Evolutionary conservation across 176 grass and related monocot genomes (phyloP).

Genomic region (Triticum dicoccoides): DNA sequence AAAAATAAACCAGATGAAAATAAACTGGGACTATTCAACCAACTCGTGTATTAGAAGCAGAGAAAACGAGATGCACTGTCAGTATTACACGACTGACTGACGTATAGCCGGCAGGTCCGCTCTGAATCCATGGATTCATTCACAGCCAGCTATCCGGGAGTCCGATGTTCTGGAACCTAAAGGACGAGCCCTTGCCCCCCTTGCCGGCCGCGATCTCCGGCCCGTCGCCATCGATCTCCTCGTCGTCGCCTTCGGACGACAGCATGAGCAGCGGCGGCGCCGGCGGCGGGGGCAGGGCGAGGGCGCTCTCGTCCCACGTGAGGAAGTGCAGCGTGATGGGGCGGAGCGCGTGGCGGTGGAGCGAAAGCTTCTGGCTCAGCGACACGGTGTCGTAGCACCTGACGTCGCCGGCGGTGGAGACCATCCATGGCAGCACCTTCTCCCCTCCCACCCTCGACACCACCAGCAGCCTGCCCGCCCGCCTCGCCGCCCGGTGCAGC

Average conservation of each 20-base stretch:
- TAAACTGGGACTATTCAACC: too few relatives aligned
- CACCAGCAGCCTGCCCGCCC: slow-evolving; percentile 62
- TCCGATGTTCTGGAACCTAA: slow-evolving; percentile 78
- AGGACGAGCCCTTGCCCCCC: slow-evolving; percentile 52
- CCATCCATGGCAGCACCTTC: slow-evolving; percentile 90
- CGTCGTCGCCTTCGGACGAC: slow-evolving; percentile 7
- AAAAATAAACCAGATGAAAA: too few relatives aligned
- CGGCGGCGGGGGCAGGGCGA: neutral
- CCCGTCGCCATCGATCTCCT: slow-evolving; percentile 22
- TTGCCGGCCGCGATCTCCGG: neutral
- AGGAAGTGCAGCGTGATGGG: slow-evolving; percentile 87
- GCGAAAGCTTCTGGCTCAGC: slow-evolving; percentile 92
- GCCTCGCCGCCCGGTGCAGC: slow-evolving; percentile 55
- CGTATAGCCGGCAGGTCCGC: neutral
- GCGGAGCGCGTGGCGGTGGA: slow-evolving; percentile 84
- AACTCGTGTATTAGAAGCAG: too few relatives aligned
- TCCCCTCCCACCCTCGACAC: slow-evolving; percentile 67
- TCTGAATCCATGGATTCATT: neutral
- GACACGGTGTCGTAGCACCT: slow-evolving; percentile 95
- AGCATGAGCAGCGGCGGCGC: slow-evolving; percentile 12
- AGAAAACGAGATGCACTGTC: neutral
- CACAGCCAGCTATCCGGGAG: slow-evolving; percentile 82
- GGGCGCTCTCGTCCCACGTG: slow-evolving; percentile 60
- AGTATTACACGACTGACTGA: neutral
- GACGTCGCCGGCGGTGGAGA: slow-evolving; percentile 66